Evolutionary conservation across 2,329 filamentous ascomycete genomes (phyloP).

Genomic region (Colletotrichum orchidophilum): DNA sequence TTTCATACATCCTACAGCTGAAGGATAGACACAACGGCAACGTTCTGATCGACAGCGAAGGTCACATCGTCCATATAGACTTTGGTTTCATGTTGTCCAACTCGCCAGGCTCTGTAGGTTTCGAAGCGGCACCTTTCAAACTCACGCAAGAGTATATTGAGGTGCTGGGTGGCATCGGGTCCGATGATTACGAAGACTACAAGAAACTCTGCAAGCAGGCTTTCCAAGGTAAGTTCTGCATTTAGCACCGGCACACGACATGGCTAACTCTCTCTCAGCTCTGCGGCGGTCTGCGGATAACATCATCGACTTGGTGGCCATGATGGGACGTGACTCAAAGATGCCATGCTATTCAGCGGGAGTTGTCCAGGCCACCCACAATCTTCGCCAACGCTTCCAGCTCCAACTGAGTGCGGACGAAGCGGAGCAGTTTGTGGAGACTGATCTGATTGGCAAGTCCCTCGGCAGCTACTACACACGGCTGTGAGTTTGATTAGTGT

Average conservation of each 20-base stretch:
- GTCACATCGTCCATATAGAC: conserved; percentile 88
- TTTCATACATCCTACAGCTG: conserved; percentile 84
- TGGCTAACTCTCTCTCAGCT: conserved; percentile 53
- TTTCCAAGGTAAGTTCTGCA: conserved; percentile 73
- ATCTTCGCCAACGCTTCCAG: conserved; percentile 79
- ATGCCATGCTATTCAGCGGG: conserved; percentile 87
- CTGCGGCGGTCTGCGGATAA: conserved; percentile 81
- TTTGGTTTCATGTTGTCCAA: conserved; percentile 93
- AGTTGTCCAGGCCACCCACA: conserved; percentile 74
- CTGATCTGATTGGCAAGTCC: conserved; percentile 81
- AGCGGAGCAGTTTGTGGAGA: conserved; percentile 83
- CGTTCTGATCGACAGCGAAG: conserved; percentile 84
- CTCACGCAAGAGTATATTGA: conserved; percentile 88
- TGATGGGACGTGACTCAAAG: conserved; percentile 85
- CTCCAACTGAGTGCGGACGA: conserved; percentile 84
- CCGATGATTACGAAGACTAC: conserved; percentile 77
- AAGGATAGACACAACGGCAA: conserved; percentile 91
- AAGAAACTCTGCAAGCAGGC: conserved; percentile 84
- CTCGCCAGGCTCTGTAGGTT: conserved; percentile 83
- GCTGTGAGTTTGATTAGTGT: conserved; percentile 65
- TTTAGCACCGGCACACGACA: not conserved
- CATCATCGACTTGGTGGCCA: conserved; percentile 81
- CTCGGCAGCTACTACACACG: conserved; percentile 88
- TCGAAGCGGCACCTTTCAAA: conserved; percentile 89
- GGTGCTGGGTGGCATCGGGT: conserved; percentile 78